These are phyloP conservation scores for Phytophthora megakarya DNA, from an alignment of 352 stramenopile species.

Conservation along the genomic window DNA sequence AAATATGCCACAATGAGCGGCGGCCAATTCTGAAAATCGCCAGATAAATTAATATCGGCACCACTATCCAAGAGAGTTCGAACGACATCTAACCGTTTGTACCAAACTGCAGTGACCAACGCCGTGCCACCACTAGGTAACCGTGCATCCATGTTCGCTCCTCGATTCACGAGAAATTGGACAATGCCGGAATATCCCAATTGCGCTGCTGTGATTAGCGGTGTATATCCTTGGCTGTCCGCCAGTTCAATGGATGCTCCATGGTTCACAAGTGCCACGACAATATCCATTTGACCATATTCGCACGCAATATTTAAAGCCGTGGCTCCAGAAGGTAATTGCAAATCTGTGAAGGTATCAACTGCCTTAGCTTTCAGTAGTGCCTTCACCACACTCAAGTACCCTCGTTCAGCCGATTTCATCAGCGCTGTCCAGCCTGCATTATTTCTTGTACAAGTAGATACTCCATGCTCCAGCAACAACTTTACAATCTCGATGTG, in stretches of 20 bases:
- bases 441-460: neutral
- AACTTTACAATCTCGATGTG: neutral
- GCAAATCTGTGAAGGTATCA: constrained; percentile 1
- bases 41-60: constrained; percentile 19
- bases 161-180: constrained; percentile 18
- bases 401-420: constrained; percentile 1
- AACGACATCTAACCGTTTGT: constrained; percentile 17
- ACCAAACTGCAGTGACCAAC: constrained; percentile 16
- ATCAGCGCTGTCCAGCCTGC: constrained; percentile 14
- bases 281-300: constrained; percentile 15
- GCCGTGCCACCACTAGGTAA: constrained; percentile 19
- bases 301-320: constrained; percentile 23
- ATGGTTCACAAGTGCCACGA: constrained; percentile 2
- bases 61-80: constrained; percentile 27
- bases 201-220: constrained; percentile 20
- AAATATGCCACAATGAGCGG: constrained; percentile 23
- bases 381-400: constrained; percentile 1
- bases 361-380: neutral
- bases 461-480: neutral
- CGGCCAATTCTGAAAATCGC: constrained; percentile 26
- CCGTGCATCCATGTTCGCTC: neutral
- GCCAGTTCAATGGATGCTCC: constrained; percentile 14
- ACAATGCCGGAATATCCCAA: constrained; percentile 18
- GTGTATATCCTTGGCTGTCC: constrained; percentile 18
- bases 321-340: constrained; percentile 14